phyloP scores from a whole-genome alignment of 2,329 filamentous ascomycete genomes.

The Curvularia lunata region DNA sequence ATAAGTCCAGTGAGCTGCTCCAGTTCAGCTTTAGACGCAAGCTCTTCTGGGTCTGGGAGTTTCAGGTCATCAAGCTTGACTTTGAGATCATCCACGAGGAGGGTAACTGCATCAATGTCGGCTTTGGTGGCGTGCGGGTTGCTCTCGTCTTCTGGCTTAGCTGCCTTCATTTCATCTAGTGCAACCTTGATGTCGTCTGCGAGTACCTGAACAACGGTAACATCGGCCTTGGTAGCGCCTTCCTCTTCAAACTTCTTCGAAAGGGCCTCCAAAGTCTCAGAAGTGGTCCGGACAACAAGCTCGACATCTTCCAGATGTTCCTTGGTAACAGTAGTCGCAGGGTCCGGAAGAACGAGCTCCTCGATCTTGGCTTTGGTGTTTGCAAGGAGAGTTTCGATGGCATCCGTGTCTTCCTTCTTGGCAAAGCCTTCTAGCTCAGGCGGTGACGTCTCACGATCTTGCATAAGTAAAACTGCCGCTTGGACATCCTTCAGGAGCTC shows the following conservation, averaged over 20 bases:
- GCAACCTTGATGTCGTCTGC: conserved; percentile 76
- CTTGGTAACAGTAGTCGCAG: conserved; percentile 70
- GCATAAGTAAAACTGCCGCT: conserved; percentile 56
- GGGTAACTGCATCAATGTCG: conserved; percentile 79
- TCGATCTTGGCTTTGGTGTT: conserved; percentile 90
- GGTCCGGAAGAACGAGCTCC: conserved; percentile 70
- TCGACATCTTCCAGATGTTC: conserved; percentile 69
- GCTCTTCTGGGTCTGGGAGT: conserved; percentile 70
- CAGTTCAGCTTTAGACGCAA: conserved; percentile 80
- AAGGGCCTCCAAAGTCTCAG: conserved; percentile 72
- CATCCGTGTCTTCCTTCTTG: conserved; percentile 83
- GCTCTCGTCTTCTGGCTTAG: conserved; percentile 58
- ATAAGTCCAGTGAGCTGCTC: conserved; percentile 64
- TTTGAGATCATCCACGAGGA: conserved; percentile 86
- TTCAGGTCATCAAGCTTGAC: conserved; percentile 74
- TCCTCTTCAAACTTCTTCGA: conserved; percentile 70
- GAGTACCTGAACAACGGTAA: conserved; percentile 76
- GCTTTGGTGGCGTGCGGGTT: conserved; percentile 75
- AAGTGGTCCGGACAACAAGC: conserved; percentile 74
- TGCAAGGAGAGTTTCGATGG: conserved; percentile 86
- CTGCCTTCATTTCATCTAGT: conserved; percentile 69
- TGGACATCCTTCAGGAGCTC: conserved; percentile 63
- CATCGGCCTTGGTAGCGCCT: conserved; percentile 77
- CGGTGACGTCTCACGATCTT: conserved; percentile 35
- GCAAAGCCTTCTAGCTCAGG: conserved; percentile 60